Base-by-base conservation (phyloP, 495 filamentous ascomycete species). In the Baudoinia panamericana region DNA sequence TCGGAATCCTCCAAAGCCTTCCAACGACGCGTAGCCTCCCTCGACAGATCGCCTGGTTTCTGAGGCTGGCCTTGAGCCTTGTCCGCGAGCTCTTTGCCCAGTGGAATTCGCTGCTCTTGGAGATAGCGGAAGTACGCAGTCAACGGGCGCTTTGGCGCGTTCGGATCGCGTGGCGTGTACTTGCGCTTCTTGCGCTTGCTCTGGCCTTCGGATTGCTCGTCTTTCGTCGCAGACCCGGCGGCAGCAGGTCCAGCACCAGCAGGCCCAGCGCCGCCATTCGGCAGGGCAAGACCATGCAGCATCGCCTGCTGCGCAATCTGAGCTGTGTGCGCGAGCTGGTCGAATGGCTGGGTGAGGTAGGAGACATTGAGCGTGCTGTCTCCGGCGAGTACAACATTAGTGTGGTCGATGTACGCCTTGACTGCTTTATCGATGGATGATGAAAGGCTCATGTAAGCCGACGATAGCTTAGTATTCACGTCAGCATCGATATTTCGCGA, bases 101-200 rank as follows among this genome's bases (percentile, higher is more conserved):
- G 86, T 53, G 73, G 72, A 15, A 70, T 61, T 20, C 90, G 80
- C 30, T 84, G 85, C 24, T 75, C 75, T 52, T 90, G 76, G 68
- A 90, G 84, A 65, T 82, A 96, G 24, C 95, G 65, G 67, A 97
- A 93, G 63, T 85, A 95, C 0, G 90, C 85, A 13, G 90, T 95
- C 47, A 94, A 58, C 16, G 90, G 84, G 13, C 86, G 74, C 71
- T 94, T 94, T 36, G 90, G 90, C 10, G 86, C 84, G 57, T 93
- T 92, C 43, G 88, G 88, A 58, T 97, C 92, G 67, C 83, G 82
- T 57, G 84, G 46, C 45, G 49, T 56, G 41, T 56, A 48, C 10
- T 30, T 22, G 20, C 53, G 82, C 67, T 82, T 82, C 68, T 79
- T 84, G 37, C 65, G 63, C 19, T 36, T 38, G 24, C 36, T 26